phyloP scores from a whole-genome alignment of 2,329 filamentous ascomycete genomes.

The Monosporascus cannonballus region DNA sequence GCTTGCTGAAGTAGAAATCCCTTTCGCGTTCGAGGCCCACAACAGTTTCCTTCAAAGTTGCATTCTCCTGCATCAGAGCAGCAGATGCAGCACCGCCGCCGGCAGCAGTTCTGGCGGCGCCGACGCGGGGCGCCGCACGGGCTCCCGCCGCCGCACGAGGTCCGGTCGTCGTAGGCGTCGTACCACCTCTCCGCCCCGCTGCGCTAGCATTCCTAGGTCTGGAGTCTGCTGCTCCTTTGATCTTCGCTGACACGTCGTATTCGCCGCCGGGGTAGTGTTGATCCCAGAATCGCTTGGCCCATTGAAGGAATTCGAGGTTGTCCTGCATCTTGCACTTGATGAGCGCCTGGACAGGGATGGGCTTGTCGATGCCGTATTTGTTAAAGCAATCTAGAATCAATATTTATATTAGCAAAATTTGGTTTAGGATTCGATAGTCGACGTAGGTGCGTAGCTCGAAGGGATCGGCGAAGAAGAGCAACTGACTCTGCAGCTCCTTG shows the following conservation, averaged over 20 bases:
- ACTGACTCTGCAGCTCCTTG: constrained; percentile 91
- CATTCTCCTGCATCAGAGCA: constrained; percentile 78
- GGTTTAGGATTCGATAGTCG: not conserved
- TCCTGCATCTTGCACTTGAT: constrained; percentile 99
- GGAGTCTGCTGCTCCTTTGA: constrained; percentile 68
- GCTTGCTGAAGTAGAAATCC: constrained; percentile 99
- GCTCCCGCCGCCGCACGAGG: constrained; percentile 16
- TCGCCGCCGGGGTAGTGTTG: constrained; percentile 96
- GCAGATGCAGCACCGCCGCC: constrained; percentile 53
- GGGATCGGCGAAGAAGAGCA: constrained; percentile 1
- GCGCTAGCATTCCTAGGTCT: constrained; percentile 41
- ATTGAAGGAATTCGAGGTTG: constrained; percentile 98
- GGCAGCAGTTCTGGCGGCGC: constrained; percentile 28
- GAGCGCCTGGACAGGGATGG: constrained; percentile 79
- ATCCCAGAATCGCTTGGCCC: constrained; percentile 95
- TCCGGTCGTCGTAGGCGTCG: constrained; percentile 53
- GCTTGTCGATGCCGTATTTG: constrained; percentile 82
- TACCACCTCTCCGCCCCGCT: constrained; percentile 47
- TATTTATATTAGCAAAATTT: not conserved
- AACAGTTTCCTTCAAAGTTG: constrained; percentile 91
- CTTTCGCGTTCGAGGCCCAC: constrained; percentile 88
- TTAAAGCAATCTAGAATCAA: constrained; percentile 46
- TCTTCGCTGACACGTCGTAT: constrained; percentile 81
- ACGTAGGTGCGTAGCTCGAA: not conserved
- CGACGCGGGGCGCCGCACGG: constrained; percentile 26